These are phyloP conservation scores for Colletotrichum gloeosporioides DNA, from an alignment of 2,329 filamentous ascomycete genomes.

Conservation along the genomic window DNA sequence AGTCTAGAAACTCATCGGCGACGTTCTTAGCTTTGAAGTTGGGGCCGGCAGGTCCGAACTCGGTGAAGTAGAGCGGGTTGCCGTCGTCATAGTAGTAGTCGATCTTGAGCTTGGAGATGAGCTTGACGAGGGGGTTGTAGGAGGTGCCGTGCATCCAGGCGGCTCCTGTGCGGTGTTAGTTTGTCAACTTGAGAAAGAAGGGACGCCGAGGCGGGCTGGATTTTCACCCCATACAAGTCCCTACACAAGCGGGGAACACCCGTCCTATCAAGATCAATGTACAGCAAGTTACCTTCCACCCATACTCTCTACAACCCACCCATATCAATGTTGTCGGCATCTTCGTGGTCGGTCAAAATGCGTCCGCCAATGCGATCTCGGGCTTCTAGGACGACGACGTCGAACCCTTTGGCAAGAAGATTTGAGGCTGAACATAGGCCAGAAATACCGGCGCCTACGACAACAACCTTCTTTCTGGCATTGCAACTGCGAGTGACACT, in stretches of 20 bases:
- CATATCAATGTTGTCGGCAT: not conserved
- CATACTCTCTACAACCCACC: not conserved
- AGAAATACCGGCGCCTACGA: conserved; percentile 50
- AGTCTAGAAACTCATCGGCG: not conserved
- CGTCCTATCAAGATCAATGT: not conserved
- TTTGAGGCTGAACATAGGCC: conserved; percentile 40
- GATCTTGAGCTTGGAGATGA: not conserved
- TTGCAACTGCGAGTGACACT: not conserved
- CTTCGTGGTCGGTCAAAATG: conserved; percentile 34
- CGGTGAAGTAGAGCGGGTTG: not conserved
- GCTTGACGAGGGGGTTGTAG: not conserved
- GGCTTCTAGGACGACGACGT: conserved; percentile 51
- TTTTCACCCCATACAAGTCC: not conserved
- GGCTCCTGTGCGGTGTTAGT: not conserved
- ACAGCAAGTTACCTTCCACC: not conserved
- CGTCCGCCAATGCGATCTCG: conserved; percentile 57
- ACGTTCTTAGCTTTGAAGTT: not conserved
- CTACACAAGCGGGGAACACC: not conserved
- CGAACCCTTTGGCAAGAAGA: conserved; percentile 39
- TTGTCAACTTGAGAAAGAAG: not conserved
- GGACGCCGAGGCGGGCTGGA: not conserved
- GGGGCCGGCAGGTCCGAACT: not conserved
- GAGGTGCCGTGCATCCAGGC: conserved; percentile 4
- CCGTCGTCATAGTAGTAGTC: conserved; percentile 2
- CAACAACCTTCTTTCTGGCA: conserved; percentile 28